Evolutionary conservation across 1,284 basidiomycete species (phyloP), one percentile per base, ranked within the genome.

Genomic region (Agaricales sp.): DNA sequence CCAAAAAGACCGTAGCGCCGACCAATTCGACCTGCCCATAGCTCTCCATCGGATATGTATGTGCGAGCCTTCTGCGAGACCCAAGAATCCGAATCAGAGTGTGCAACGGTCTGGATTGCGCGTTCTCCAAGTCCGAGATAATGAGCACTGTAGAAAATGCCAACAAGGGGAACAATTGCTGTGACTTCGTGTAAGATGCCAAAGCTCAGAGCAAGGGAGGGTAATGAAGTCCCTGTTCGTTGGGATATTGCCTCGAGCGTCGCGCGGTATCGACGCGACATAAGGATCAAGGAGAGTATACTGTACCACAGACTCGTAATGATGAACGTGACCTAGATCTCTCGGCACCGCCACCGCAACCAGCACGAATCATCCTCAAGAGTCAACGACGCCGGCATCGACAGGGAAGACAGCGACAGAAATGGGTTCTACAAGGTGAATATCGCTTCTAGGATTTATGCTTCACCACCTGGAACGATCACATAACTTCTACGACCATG

Each of bases 141-240:
- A 14, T 82, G 71, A 13, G 91, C 80, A 0, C 74, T 67, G 57
- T 81, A 90, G 63, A 93, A 96, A 38, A 92, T 62, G 19, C 79
- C 72, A 2, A 85, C 71, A 23, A 95, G 69, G 1, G 92, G 92
- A 0, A 84, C 67, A 49, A 95, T 60, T 0, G 92, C 92, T 0
- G 91, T 94, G 13, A 92, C 57, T 63, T 97, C 93, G 62, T 96
- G 93, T 4, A 97, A 71, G 47, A 94, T 67, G 1, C 79, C 78
- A 59, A 96, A 95, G 1, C 91, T 89, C 30, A 87, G 57, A 2
- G 84, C 63, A 47, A 96, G 75, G 1, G 89, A 89, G 0, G 89
- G 75, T 0, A 93, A 64, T 4, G 90, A 85, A 1, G 84, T 73
- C 14, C 83, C 77, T 12, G 85, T 86, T 23, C 79, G 74, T 12